Evolutionary conservation across 1,284 basidiomycete genomes (phyloP), one percentile per base, ranked within the genome.

Genomic region (Hortiboletus rubellus): DNA sequence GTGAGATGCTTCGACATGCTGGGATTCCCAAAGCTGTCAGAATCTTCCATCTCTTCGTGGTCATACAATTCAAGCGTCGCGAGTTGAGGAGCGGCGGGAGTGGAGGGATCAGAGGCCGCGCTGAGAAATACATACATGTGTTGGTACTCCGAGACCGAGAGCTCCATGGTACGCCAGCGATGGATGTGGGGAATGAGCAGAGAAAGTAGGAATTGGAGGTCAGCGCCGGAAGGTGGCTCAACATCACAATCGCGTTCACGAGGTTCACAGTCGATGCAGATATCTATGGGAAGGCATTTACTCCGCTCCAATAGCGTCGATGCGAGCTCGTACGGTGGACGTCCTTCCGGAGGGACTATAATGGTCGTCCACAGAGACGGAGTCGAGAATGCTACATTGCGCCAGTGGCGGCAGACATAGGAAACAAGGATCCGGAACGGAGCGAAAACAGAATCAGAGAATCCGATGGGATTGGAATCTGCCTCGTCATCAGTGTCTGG

Each of bases 101-200:
- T 73, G 45, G 69, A 59, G 17, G 61, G 58, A 52, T 56, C 50
- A 12, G 80, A 74, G 33, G 84, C 69, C 4, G 75, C 71, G 11
- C 68, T 63, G 18, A 87, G 74, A 14, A 80, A 69, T 36, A 64
- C 53, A 58, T 79, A 72, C 69, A 87, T 82, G 63, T 78, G 76
- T 4, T 66, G 65, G 64, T 82, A 85, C 33, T 72, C 63, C 33
- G 69, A 72, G 30, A 77, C 79, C 7, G 69, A 64, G 55, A 86
- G 66, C 37, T 79, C 74, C 56, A 88, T 71, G n/a, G 69, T 55
- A 41, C 74, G 74, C 85, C 84, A 87, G 30, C 80, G 78, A 12
- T 69, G 65, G 44, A 81, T 74, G 62, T 82, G 78, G 0, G 85
- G 82, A 34, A 77, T 67, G 49, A 87, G 72, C 43, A 87, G 65